Base-by-base conservation (phyloP, 768 basidiomycete species). In the Rhodotorula sphaerocarpa region DNA sequence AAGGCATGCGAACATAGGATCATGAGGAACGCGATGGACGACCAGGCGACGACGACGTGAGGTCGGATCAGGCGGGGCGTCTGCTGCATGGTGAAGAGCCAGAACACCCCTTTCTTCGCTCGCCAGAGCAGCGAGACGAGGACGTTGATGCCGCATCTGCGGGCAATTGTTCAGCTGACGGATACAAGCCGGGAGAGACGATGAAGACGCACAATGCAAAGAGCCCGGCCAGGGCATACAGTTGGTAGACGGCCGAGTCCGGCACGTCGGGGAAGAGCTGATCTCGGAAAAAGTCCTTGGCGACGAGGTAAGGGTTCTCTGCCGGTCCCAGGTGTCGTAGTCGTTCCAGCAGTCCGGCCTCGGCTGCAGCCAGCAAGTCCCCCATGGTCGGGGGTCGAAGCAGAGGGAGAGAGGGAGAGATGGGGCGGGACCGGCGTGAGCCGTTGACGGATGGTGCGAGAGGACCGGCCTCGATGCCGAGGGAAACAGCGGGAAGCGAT, bases 31-130 rank as follows among this genome's bases (percentile, higher is more conserved):
- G 59, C 59, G 5, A 60, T 39, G 3, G 28, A 6, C 3, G 54
- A 36, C 64, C 63, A 64, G 6, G 41, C 41, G 27, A 60, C 21
- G 12, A 46, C 56, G 7, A 52, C 54, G 31, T 59, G 54, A 2
- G 55, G 55, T 1, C 54, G 43, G 3, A 60, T 51, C 25, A 60
- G 36, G 3, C 43, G 25, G 1, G 55, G 55, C 64, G 43, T 27
- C 6, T 36, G 27, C 30, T 65, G 58, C 31, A 46, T 42, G 2
- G 58, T 34, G 20, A 41, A 20, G 31, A 60, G 2, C 58, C 64
- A 65, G 33, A 64, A 48, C n/a, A 30, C 25, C 16, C 57, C 52
- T 9, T 55, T 55, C 9, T 21, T n/a, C 25, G 11, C 12, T 9
- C 63, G 52, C 1, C 50, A 23, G 25, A 20, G 0, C 18, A 59